Evolutionary conservation across 306 rosid genomes (phyloP).

Genomic region (Vigna radiata): DNA sequence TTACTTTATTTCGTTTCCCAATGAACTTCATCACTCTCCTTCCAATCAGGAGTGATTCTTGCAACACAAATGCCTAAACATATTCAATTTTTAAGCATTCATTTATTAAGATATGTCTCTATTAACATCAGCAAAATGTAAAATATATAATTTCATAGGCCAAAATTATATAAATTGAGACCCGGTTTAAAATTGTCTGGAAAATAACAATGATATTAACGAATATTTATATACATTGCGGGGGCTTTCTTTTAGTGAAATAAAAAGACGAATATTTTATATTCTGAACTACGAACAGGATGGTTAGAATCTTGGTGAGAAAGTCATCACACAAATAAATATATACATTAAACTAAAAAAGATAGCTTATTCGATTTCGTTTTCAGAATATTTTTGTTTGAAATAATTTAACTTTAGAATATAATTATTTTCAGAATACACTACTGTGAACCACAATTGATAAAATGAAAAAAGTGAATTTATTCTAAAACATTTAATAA

Average conservation of each 20-base stretch:
- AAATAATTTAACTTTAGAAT: too few relatives aligned
- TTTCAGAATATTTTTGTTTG: neutral
- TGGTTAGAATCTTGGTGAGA: neutral
- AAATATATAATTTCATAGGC: neutral
- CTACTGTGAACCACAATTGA: neutral
- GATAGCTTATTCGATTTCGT: neutral
- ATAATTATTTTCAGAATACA: too few relatives aligned
- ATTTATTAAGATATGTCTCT: neutral
- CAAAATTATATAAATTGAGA: neutral
- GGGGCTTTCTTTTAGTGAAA: neutral
- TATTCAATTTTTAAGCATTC: too few relatives aligned
- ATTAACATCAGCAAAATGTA: neutral
- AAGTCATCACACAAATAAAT: neutral
- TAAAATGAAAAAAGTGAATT: neutral
- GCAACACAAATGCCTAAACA: neutral
- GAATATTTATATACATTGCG: neutral
- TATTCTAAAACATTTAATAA: neutral
- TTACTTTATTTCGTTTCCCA: too few relatives aligned
- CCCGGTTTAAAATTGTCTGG: neutral
- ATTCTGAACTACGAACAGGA: neutral
- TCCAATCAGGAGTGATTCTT: slow-evolving; percentile 40
- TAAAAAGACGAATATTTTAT: neutral
- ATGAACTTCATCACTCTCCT: slow-evolving; percentile 15
- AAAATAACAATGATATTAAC: neutral
- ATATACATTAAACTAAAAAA: neutral